Percentiles rank a stretch among this genome's conserved stretches.
Conservation (phyloP, 306 rosid genomes). For the Lagenaria siceraria region DNA sequence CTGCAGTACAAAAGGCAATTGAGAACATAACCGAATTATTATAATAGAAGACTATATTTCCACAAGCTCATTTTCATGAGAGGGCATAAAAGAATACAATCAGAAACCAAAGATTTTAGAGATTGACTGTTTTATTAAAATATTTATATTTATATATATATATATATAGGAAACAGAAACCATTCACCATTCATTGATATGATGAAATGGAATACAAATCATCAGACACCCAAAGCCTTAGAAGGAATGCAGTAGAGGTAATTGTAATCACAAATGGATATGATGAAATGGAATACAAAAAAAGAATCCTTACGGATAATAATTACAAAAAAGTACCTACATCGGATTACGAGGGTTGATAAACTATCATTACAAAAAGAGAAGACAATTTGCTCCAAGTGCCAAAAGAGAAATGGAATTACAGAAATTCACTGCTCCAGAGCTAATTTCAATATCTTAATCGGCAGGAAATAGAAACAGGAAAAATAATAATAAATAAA, state of each 20-base stretch:
- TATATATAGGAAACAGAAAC: too few relatives aligned
- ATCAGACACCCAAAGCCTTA: too few relatives aligned
- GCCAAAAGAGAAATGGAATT: neutral
- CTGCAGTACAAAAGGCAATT: constrained; percentile 19
- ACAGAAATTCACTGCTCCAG: neutral
- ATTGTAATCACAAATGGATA: too few relatives aligned
- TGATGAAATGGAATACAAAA: neutral
- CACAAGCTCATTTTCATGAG: neutral
- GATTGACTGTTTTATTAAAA: neutral
- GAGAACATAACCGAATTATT: neutral
- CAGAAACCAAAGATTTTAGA: neutral
- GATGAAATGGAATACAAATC: neutral
- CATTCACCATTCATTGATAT: too few relatives aligned
- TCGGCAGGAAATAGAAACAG: neutral
- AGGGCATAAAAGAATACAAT: neutral
- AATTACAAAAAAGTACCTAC: neutral
- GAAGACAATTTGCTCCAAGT: neutral
- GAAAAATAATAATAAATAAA: neutral
- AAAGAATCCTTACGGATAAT: too few relatives aligned
- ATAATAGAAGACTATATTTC: neutral
- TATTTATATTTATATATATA: too few relatives aligned
- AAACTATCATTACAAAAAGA: neutral
- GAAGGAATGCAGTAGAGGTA: too few relatives aligned
- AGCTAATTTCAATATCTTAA: neutral
- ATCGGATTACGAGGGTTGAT: neutral